Conservation (phyloP, 2,329 filamentous ascomycete species). For the Beauveria sp. region DNA sequence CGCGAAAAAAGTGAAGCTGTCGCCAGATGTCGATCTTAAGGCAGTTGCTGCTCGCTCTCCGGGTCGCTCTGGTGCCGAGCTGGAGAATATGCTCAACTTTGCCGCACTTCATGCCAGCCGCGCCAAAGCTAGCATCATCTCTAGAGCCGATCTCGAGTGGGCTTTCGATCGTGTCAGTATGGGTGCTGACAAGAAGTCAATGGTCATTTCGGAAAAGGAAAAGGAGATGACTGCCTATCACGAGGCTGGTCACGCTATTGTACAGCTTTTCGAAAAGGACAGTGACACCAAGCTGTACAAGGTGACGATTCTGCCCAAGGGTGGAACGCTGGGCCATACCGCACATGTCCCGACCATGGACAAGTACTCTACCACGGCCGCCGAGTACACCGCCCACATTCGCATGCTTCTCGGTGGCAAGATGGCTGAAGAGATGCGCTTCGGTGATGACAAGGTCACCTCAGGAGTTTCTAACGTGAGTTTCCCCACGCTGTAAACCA, state of each 20-base stretch:
- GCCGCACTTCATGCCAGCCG: constrained; percentile 93
- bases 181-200: constrained; percentile 85
- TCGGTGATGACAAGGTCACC: constrained; percentile 84
- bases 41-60: constrained; percentile 80
- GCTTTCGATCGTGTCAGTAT: constrained; percentile 97
- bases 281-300: constrained; percentile 81
- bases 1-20: constrained; percentile 80
- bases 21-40: constrained; percentile 72
- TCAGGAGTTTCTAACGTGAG: constrained; percentile 75
- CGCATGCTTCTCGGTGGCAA: constrained; percentile 80
- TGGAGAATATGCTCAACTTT: constrained; percentile 96
- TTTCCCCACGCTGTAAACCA: constrained; percentile 13
- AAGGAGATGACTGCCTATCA: constrained; percentile 95
- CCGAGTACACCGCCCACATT: constrained; percentile 73
- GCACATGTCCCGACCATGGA: constrained; percentile 85
- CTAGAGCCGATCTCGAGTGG: constrained; percentile 83
- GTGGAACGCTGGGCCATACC: constrained; percentile 78
- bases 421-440: constrained; percentile 85
- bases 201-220: constrained; percentile 86
- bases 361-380: constrained; percentile 80
- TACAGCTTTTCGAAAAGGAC: constrained; percentile 70
- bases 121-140: constrained; percentile 67
- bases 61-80: constrained; percentile 88
- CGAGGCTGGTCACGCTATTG: constrained; percentile 90
- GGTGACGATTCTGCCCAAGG: constrained; percentile 91